phyloP scores from a whole-genome alignment of 2,329 filamentous ascomycete genomes.

The Phaeosphaeria sp. region DNA sequence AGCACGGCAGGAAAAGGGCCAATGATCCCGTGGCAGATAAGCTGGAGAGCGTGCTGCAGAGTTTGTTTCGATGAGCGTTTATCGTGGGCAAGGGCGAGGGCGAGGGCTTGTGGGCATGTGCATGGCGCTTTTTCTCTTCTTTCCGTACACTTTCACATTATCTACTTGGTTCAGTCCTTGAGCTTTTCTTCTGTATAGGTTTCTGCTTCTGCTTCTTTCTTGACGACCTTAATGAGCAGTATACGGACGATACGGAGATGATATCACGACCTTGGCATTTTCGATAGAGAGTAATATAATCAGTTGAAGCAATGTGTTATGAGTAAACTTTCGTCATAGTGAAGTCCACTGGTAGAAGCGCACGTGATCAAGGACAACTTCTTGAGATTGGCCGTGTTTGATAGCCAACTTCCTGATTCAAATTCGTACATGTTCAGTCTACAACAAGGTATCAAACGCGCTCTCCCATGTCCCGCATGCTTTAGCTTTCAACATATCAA shows the following conservation, averaged over 20 bases:
- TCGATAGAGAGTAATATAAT: background rate
- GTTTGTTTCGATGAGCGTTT: slow-evolving; percentile 33
- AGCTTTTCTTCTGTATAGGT: background rate
- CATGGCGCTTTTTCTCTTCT: background rate
- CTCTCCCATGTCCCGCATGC: background rate
- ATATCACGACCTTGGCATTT: background rate
- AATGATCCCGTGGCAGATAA: slow-evolving; percentile 45
- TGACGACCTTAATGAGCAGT: background rate
- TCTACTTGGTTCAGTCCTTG: background rate
- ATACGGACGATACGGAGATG: background rate
- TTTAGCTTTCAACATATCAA: background rate
- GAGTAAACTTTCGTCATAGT: too few species aligned
- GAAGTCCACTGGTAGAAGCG: too few species aligned
- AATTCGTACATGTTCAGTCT: slow-evolving; percentile 1
- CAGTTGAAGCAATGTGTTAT: too few species aligned
- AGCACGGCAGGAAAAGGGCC: slow-evolving; percentile 32
- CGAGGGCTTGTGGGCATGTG: too few species aligned
- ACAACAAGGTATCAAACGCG: background rate
- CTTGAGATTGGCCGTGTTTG: too few species aligned
- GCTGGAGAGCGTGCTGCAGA: slow-evolving; percentile 42
- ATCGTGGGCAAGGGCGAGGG: too few species aligned
- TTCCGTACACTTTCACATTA: background rate
- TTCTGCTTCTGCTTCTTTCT: background rate
- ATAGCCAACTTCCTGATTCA: background rate
- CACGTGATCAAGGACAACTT: too few species aligned